Conservation (phyloP, 495 filamentous ascomycete genomes). For the Talaromyces wortmannii region DNA sequence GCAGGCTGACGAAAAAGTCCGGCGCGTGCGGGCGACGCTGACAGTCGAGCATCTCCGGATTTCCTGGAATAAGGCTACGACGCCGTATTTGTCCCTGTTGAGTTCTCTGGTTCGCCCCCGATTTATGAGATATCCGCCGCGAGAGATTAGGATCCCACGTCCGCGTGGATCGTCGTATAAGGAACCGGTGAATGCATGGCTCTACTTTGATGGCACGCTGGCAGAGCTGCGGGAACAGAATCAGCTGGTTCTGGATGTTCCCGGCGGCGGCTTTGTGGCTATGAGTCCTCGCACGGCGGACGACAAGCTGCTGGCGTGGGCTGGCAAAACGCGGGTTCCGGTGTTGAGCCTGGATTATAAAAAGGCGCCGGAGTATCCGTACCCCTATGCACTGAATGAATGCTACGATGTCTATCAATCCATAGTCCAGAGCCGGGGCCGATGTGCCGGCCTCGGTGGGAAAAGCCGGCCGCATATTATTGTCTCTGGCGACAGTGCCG, state of each 20-base stretch:
- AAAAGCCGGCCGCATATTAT: conserved; percentile 63
- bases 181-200: conserved; percentile 78
- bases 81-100: conserved; percentile 70
- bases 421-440: conserved; percentile 66
- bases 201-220: conserved; percentile 89
- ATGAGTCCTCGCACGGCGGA: conserved; percentile 90
- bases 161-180: conserved; percentile 71
- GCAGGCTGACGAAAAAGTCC: conserved; percentile 94
- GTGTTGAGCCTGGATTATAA: conserved; percentile 88
- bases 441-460: conserved; percentile 80
- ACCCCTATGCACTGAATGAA: conserved; percentile 92
- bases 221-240: conserved; percentile 69
- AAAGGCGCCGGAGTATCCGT: conserved; percentile 91
- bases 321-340: conserved; percentile 74
- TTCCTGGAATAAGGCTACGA: conserved; percentile 90
- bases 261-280: conserved; percentile 91
- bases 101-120: conserved; percentile 68
- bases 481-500: conserved; percentile 86
- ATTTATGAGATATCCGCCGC: conserved; percentile 68
- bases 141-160: conserved; percentile 75
- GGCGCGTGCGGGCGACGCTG: conserved; percentile 76
- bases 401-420: conserved; percentile 91
- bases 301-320: conserved; percentile 87
- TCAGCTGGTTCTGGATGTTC: conserved; percentile 81
- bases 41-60: conserved; percentile 89